phyloP scores from a whole-genome alignment of 495 filamentous ascomycete genomes.

The Penicillium salamii region DNA sequence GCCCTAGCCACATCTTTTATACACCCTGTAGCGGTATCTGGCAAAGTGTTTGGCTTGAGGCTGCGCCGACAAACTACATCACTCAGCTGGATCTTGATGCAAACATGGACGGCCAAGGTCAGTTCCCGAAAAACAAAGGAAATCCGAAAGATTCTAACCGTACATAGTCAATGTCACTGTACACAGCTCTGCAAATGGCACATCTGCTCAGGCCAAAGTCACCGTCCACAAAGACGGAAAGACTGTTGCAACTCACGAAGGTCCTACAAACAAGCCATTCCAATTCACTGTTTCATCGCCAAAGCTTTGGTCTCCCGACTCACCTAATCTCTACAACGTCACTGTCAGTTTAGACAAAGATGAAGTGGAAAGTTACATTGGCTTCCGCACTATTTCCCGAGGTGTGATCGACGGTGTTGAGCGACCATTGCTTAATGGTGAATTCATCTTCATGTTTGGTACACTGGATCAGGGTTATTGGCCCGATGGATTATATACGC shows the following conservation, averaged over 20 bases:
- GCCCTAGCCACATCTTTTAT: constrained; percentile 65
- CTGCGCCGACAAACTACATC: constrained; percentile 53
- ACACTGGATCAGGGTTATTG: constrained; percentile 69
- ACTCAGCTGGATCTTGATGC: constrained; percentile 52
- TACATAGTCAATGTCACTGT: constrained; percentile 50
- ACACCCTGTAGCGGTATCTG: constrained; percentile 68
- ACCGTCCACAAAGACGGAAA: constrained; percentile 39
- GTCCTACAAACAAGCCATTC: constrained; percentile 45
- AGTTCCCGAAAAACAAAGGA: constrained; percentile 4
- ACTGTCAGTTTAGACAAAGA: constrained; percentile 55
- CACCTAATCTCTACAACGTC: constrained; percentile 61
- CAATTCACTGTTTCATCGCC: constrained; percentile 49
- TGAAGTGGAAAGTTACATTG: constrained; percentile 56
- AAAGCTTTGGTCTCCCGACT: constrained; percentile 58
- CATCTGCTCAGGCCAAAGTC: constrained; percentile 39
- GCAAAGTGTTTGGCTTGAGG: constrained; percentile 68
- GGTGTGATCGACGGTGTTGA: constrained; percentile 55
- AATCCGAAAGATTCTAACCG: constrained; percentile 11
- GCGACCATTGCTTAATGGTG: constrained; percentile 59
- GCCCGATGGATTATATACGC: constrained; percentile 63
- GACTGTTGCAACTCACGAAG: constrained; percentile 36
- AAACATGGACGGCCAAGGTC: constrained; percentile 59
- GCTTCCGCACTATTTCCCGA: constrained; percentile 60
- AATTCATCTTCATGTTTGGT: constrained; percentile 64
- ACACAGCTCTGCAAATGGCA: constrained; percentile 29